phyloP scores from a whole-genome alignment of 768 basidiomycete genomes.

The Calocera viscosa region DNA sequence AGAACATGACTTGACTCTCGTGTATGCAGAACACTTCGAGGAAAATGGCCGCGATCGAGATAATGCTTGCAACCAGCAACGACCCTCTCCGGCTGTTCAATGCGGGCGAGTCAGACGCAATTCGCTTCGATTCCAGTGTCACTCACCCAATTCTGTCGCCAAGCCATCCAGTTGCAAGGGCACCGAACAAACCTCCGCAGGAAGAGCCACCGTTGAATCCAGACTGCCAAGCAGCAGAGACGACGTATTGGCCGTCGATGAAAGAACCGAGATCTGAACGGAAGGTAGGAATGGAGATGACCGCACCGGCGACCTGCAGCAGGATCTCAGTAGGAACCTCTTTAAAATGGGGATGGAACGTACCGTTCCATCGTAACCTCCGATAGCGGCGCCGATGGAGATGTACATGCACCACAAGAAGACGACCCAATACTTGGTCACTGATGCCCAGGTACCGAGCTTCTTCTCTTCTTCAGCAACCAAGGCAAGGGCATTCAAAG shows the following conservation, averaged over 20 bases:
- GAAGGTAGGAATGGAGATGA: slow-evolving; percentile 2
- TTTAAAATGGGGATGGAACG: not conserved
- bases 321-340: not conserved
- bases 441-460: not conserved
- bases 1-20: slow-evolving; percentile 2
- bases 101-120: not conserved
- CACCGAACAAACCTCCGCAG: not conserved
- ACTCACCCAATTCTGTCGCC: not conserved
- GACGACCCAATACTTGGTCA: slow-evolving; percentile 2
- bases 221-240: slow-evolving; percentile 2
- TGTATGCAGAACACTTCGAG: not conserved
- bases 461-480: not conserved
- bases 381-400: slow-evolving; percentile 5
- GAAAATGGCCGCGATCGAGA: not conserved
- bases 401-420: slow-evolving; percentile 5
- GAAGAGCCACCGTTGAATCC: slow-evolving; percentile 5
- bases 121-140: not conserved
- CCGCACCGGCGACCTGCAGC: not conserved
- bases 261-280: not conserved
- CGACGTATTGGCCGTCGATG: not conserved
- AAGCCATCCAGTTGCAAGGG: not conserved
- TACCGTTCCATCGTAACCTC: slow-evolving; percentile 6
- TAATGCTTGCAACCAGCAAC: not conserved
- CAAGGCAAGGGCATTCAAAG: not conserved
- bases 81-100: not conserved